These are phyloP conservation scores for Daldinia eschscholtzii DNA, from an alignment of 2,329 filamentous ascomycete genomes.

Conservation along the genomic window DNA sequence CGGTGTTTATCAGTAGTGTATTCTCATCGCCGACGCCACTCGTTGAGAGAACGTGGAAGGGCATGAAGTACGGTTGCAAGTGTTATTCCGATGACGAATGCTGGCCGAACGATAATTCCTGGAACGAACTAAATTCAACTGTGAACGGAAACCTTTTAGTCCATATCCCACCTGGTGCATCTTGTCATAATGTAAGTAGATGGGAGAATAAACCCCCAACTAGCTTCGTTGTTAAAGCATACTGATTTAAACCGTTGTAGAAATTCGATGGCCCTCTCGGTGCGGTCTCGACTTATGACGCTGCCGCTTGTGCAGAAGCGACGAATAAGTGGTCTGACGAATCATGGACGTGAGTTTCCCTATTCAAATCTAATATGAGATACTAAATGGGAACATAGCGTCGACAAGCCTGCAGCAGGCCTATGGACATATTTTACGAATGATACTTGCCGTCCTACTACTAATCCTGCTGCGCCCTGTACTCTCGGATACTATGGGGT, in stretches of 20 bases:
- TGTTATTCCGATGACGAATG: conserved; percentile 52
- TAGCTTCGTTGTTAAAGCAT: neutral
- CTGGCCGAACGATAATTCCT: conserved; percentile 50
- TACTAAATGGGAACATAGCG: conserved; percentile 39
- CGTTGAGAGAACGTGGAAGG: conserved; percentile 47
- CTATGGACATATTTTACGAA: conserved; percentile 61
- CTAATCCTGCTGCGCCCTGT: conserved; percentile 52
- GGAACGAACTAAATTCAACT: conserved; percentile 53
- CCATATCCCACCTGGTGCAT: conserved; percentile 50
- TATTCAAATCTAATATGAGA: neutral
- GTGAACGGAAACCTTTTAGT: conserved; percentile 54
- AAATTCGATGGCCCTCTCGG: conserved; percentile 56
- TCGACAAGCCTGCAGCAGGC: conserved; percentile 50
- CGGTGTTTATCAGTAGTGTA: conserved; percentile 23
- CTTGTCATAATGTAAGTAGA: conserved; percentile 53
- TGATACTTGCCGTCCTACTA: conserved; percentile 56
- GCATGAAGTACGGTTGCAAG: conserved; percentile 51
- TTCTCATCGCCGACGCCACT: conserved; percentile 28
- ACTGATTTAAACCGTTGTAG: conserved; percentile 28
- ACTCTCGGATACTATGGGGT: conserved; percentile 57
- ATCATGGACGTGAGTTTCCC: conserved; percentile 55
- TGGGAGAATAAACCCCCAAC: neutral
- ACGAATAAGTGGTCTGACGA: conserved; percentile 52
- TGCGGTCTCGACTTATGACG: conserved; percentile 54
- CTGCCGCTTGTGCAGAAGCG: conserved; percentile 52